Evolutionary conservation across 2,329 filamentous ascomycete genomes (phyloP).

Genomic region (Aspergillus sp.): DNA sequence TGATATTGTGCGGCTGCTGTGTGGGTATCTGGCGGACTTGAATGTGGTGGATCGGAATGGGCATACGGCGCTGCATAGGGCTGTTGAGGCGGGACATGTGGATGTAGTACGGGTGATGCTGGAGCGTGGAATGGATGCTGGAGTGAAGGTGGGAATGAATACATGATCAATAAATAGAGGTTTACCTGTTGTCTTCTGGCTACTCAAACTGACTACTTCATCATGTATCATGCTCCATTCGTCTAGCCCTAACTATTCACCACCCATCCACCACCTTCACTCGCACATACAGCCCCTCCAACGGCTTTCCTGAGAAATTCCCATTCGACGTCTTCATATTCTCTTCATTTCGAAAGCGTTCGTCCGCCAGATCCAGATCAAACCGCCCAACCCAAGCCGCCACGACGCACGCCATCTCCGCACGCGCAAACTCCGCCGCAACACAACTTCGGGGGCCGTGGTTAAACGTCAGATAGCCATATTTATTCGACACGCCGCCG

Average conservation of each 20-base stretch:
- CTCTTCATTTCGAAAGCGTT: neutral
- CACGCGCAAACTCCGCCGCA: slow-evolving; percentile 54
- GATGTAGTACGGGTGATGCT: neutral
- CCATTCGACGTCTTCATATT: neutral
- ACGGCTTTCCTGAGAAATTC: neutral
- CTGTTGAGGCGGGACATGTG: neutral
- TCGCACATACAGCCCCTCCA: neutral
- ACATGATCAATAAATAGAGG: neutral
- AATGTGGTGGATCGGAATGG: neutral
- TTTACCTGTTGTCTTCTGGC: neutral
- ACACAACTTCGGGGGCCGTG: slow-evolving; percentile 78
- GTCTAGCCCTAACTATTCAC: neutral
- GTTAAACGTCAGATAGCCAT: neutral
- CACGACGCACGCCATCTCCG: slow-evolving; percentile 28
- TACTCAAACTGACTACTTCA: too few species aligned
- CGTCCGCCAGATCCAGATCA: slow-evolving; percentile 16
- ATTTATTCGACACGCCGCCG: neutral
- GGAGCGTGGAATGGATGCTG: neutral
- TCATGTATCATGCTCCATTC: neutral
- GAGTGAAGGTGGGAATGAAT: neutral
- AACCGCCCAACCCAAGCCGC: slow-evolving; percentile 24
- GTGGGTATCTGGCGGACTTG: neutral
- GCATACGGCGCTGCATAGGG: neutral
- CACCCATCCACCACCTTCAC: neutral
- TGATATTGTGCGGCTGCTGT: neutral